These are phyloP conservation scores for Phylloporus sp. DNA, from an alignment of 768 basidiomycete species.

Conservation along the genomic window DNA sequence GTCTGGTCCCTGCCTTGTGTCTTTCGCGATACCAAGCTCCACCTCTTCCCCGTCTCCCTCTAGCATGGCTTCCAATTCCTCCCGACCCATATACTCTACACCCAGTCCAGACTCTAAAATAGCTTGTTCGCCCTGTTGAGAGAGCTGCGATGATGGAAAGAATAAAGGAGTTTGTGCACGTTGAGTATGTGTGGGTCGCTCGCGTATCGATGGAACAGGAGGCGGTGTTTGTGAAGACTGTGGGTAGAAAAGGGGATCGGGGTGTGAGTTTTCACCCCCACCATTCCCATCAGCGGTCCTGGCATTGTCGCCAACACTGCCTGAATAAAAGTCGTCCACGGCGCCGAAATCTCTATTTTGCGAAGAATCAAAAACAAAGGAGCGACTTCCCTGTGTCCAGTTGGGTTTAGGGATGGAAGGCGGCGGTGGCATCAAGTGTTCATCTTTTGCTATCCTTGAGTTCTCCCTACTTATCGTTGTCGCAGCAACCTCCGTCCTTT, in stretches of 20 bases:
- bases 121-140: constrained; percentile 48
- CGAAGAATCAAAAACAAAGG: constrained; percentile 11
- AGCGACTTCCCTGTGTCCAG: constrained; percentile 9
- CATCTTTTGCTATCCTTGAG: constrained; percentile 14
- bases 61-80: constrained; percentile 51
- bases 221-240: constrained; percentile 20
- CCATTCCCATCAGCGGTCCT: constrained; percentile 1
- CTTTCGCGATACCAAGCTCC: constrained; percentile 18
- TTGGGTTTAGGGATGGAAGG: constrained; percentile 16
- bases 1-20: neutral
- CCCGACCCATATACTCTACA: constrained; percentile 59
- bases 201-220: neutral
- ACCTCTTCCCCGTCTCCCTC: constrained; percentile 35
- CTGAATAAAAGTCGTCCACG: constrained; percentile 7
- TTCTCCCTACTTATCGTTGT: constrained; percentile 8
- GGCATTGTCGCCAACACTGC: neutral
- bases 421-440: constrained; percentile 42
- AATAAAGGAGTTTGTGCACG: constrained; percentile 29
- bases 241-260: constrained; percentile 24
- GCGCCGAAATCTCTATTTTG: constrained; percentile 17
- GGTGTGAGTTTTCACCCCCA: constrained; percentile 1
- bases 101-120: constrained; percentile 63
- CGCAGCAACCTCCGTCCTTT: constrained; percentile 23
- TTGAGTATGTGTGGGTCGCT: constrained; percentile 4
- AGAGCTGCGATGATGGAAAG: constrained; percentile 59